phyloP scores from a whole-genome alignment of 495 filamentous ascomycete genomes.

The Elasticomyces elasticus region DNA sequence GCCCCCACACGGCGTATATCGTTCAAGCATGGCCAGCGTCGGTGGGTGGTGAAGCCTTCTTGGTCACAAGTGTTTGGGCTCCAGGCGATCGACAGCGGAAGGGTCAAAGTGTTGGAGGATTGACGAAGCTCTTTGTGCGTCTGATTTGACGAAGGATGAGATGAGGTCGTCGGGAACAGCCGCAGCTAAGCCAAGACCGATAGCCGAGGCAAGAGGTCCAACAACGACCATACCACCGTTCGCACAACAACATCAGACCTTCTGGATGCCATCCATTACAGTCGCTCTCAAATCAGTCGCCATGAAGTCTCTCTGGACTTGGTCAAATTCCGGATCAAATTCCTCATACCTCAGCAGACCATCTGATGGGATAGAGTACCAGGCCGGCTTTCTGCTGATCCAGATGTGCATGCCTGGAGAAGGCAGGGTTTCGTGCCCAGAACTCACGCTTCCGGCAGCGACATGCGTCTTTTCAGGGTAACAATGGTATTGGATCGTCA shows the following conservation, averaged over 20 bases:
- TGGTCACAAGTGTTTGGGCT: too few relatives aligned
- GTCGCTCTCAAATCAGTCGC: too few relatives aligned
- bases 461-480: slow-evolving; percentile 15
- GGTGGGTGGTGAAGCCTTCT: too few relatives aligned
- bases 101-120: too few relatives aligned
- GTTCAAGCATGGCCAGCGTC: too few relatives aligned
- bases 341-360: slow-evolving; percentile 1
- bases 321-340: slow-evolving; percentile 6
- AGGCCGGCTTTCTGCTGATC: not conserved
- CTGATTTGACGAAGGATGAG: not conserved
- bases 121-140: not conserved
- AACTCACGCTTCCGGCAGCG: slow-evolving; percentile 3
- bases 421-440: not conserved
- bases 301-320: not conserved
- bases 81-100: too few relatives aligned
- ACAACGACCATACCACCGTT: too few relatives aligned
- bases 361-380: slow-evolving; percentile 8
- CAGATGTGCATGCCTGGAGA: slow-evolving; percentile 10
- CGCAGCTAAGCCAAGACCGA: too few relatives aligned
- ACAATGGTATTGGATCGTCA: slow-evolving; percentile 9
- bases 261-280: too few relatives aligned
- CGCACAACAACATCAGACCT: too few relatives aligned
- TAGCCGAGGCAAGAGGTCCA: not conserved
- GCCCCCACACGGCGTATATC: too few relatives aligned
- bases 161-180: not conserved